Percentiles rank a stretch among this genome's conserved stretches.
These are phyloP conservation scores for Hypoxylon sp. DNA, from an alignment of 2,329 filamentous ascomycete genomes.

Conservation along the genomic window DNA sequence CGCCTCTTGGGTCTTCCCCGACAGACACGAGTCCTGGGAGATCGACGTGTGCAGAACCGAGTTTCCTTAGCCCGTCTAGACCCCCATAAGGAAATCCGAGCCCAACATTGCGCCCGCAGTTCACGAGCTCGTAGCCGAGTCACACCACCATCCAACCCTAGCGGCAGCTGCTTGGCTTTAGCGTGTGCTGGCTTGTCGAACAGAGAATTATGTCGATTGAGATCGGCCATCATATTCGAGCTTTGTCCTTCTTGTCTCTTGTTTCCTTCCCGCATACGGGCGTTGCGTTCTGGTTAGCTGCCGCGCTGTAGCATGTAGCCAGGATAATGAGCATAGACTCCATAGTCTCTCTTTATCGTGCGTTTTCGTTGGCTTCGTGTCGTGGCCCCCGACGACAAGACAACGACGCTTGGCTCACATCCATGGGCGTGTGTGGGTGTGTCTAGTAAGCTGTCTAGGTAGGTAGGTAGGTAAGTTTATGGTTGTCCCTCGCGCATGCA, in stretches of 20 bases:
- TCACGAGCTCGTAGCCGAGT: slow-evolving; percentile 31
- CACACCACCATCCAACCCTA: slow-evolving; percentile 19
- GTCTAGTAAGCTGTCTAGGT: slow-evolving; percentile 14
- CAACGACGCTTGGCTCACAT: slow-evolving; percentile 22
- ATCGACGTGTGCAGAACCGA: slow-evolving; percentile 19
- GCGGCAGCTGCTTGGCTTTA: too few relatives aligned
- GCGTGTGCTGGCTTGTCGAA: background rate
- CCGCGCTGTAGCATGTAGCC: slow-evolving; percentile 7
- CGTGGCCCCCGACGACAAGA: slow-evolving; percentile 29
- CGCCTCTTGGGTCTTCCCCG: slow-evolving; percentile 17
- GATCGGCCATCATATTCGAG: too few relatives aligned
- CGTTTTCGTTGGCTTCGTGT: slow-evolving; percentile 34
- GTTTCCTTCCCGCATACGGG: too few relatives aligned
- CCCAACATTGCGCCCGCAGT: slow-evolving; percentile 21
- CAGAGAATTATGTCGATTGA: slow-evolving; percentile 15
- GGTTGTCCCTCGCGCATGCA: slow-evolving; percentile 12
- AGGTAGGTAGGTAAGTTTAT: too few relatives aligned
- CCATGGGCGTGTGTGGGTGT: slow-evolving; percentile 20
- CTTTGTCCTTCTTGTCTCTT: too few relatives aligned
- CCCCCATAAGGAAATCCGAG: slow-evolving; percentile 16
- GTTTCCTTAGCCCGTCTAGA: slow-evolving; percentile 15
- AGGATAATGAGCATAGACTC: slow-evolving; percentile 9
- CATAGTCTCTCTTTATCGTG: slow-evolving; percentile 25
- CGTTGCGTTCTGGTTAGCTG: slow-evolving; percentile 15
- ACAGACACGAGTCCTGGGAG: slow-evolving; percentile 9